Evolutionary conservation across 805 yeast species (phyloP).

Genomic region (Candida sanyiensis): DNA sequence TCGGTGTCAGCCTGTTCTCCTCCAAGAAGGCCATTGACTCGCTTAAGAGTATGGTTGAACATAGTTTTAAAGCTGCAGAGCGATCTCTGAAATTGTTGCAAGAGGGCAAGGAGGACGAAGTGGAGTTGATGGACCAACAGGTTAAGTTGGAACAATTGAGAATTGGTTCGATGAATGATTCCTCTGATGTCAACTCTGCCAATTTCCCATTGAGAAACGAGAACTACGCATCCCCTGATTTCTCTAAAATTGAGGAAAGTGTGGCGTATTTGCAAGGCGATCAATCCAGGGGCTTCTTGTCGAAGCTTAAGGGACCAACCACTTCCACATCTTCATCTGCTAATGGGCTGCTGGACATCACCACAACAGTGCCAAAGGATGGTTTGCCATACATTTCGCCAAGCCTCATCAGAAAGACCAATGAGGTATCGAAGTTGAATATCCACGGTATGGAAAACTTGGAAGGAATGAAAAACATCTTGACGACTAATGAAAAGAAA

Average conservation of each 20-base stretch:
- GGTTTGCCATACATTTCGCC: constrained; percentile 36
- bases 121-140: constrained; percentile 14
- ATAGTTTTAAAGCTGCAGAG: constrained; percentile 16
- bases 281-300: neutral
- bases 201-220: constrained; percentile 24
- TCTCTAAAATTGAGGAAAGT: constrained; percentile 16
- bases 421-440: constrained; percentile 29
- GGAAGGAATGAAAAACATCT: constrained; percentile 23
- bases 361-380: constrained; percentile 28
- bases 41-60: constrained; percentile 13
- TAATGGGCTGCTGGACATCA: constrained; percentile 29
- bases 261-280: constrained; percentile 8
- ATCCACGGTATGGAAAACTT: constrained; percentile 32
- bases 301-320: neutral
- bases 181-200: neutral
- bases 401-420: constrained; percentile 31
- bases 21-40: constrained; percentile 10
- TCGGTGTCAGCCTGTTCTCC: constrained; percentile 22
- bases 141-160: constrained; percentile 18
- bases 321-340: neutral
- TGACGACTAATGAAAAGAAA: constrained; percentile 27
- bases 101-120: constrained; percentile 17
- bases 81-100: constrained; percentile 14
- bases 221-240: constrained; percentile 14
- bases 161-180: constrained; percentile 1